Evolutionary conservation across 2,329 filamentous ascomycete species (phyloP).

Genomic region (Trichoderma asperellum): DNA sequence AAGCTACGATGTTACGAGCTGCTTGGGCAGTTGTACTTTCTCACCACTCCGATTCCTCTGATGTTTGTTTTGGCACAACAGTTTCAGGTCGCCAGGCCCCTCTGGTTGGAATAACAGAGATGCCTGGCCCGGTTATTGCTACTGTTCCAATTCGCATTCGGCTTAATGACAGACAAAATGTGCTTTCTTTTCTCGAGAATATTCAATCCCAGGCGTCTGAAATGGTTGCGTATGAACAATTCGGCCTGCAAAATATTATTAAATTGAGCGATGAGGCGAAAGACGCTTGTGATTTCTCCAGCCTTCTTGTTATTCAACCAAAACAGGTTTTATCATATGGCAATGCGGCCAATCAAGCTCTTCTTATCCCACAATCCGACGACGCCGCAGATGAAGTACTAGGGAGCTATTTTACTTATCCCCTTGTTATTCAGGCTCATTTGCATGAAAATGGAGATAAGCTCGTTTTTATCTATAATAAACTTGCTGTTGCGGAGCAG

Average conservation of each 20-base stretch:
- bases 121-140: constrained; percentile 29
- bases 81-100: constrained; percentile 32
- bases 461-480: constrained; percentile 17
- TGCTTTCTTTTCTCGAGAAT: constrained; percentile 10
- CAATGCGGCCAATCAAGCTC: background rate
- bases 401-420: constrained; percentile 22
- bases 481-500: background rate
- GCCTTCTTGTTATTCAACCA: constrained; percentile 19
- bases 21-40: constrained; percentile 34
- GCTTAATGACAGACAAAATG: constrained; percentile 12
- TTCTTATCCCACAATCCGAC: background rate
- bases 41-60: constrained; percentile 23
- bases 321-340: constrained; percentile 1
- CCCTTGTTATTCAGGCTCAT: constrained; percentile 21
- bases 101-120: constrained; percentile 25
- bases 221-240: constrained; percentile 35
- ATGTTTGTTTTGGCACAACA: constrained; percentile 34
- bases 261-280: constrained; percentile 15
- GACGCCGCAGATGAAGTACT: background rate
- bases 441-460: constrained; percentile 5
- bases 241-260: constrained; percentile 30
- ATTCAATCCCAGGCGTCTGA: constrained; percentile 30
- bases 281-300: constrained; percentile 21
- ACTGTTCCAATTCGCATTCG: constrained; percentile 30
- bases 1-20: constrained; percentile 30